Conservation (phyloP, 208 protist genomes). For the Borovskyia barvae region DNA sequence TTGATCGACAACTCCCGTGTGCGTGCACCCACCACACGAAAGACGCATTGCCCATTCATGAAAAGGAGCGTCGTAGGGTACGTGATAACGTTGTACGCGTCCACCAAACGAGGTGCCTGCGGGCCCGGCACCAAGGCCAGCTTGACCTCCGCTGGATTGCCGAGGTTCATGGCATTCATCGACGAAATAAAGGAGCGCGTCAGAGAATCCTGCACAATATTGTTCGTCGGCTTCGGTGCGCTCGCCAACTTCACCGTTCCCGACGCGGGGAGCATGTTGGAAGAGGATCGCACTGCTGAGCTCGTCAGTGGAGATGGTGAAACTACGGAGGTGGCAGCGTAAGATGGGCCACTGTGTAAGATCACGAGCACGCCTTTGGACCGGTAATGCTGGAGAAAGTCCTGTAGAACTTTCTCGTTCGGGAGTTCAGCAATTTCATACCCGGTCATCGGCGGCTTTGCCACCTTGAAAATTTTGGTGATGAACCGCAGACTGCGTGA, state of each 20-base stretch:
- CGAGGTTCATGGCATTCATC: slow-evolving; percentile 75
- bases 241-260: background rate
- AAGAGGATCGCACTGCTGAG: background rate
- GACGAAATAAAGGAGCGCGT: slow-evolving; percentile 79
- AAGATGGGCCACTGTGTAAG: slow-evolving; percentile 51
- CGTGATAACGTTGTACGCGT: slow-evolving; percentile 72
- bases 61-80: slow-evolving; percentile 79
- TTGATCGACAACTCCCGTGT: slow-evolving; percentile 80
- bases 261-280: background rate
- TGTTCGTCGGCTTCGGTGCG: slow-evolving; percentile 1
- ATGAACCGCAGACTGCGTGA: slow-evolving; percentile 41
- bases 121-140: slow-evolving; percentile 74
- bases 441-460: slow-evolving; percentile 64
- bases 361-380: slow-evolving; percentile 61
- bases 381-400: slow-evolving; percentile 68
- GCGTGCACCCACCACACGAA: slow-evolving; percentile 63
- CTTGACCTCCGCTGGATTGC: slow-evolving; percentile 73
- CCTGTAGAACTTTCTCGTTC: slow-evolving; percentile 69
- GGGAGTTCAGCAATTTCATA: slow-evolving; percentile 86
- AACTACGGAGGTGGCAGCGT: slow-evolving; percentile 3
- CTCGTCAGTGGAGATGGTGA: slow-evolving; percentile 12
- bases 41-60: slow-evolving; percentile 62
- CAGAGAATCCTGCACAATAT: slow-evolving; percentile 49
- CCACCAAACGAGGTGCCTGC: slow-evolving; percentile 51
- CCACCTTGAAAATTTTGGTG: slow-evolving; percentile 61